phyloP scores from a whole-genome alignment of 2,329 filamentous ascomycete species.

The Chlorencoelia australis region DNA sequence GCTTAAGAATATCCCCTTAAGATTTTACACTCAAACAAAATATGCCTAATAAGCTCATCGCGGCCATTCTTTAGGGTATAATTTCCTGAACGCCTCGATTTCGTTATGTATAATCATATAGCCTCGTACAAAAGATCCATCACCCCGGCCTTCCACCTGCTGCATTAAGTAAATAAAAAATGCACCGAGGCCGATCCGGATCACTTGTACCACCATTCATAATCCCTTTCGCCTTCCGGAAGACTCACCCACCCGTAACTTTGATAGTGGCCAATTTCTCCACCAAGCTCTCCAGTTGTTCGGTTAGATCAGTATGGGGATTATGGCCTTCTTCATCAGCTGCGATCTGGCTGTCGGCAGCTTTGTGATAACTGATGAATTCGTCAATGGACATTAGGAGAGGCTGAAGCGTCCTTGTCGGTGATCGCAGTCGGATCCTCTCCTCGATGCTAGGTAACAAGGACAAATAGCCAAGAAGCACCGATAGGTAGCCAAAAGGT shows the following conservation, averaged over 20 bases:
- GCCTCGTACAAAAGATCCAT: too few species aligned
- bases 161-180: too few species aligned
- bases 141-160: too few species aligned
- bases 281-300: conserved; percentile 20
- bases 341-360: conserved; percentile 39
- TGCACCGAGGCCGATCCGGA: neutral
- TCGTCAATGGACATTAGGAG: conserved; percentile 50
- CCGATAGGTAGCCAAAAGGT: conserved; percentile 74
- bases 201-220: neutral
- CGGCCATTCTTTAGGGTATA: too few species aligned
- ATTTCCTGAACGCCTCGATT: too few species aligned
- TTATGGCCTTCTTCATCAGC: conserved; percentile 36
- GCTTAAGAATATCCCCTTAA: too few species aligned
- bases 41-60: too few species aligned
- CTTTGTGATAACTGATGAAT: conserved; percentile 49
- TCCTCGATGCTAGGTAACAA: conserved; percentile 39
- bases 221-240: neutral
- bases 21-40: too few species aligned
- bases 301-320: conserved; percentile 36
- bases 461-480: conserved; percentile 74
- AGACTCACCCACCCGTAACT: neutral
- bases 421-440: conserved; percentile 34
- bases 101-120: too few species aligned
- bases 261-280: conserved; percentile 11
- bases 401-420: conserved; percentile 35